Evolutionary conservation across 1,139 yeast species (phyloP).

Genomic region (Kazachstania sp.): DNA sequence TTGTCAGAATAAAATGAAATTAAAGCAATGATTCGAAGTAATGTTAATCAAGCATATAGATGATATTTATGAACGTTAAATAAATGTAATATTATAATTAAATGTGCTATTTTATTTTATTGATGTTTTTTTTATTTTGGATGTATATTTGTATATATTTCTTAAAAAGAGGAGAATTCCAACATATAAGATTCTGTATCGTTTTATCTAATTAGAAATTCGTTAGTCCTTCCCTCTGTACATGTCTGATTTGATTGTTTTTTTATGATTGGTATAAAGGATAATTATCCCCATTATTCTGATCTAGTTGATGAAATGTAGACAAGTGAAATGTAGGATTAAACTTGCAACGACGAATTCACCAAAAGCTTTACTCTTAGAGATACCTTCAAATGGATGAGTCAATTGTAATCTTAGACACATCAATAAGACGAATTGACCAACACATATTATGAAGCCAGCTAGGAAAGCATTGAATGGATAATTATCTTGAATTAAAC

Average conservation of each 20-base stretch:
- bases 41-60: neutral
- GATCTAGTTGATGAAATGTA: constrained; percentile 75
- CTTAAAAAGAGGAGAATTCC: neutral
- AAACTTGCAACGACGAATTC: constrained; percentile 85
- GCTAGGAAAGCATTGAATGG: constrained; percentile 96
- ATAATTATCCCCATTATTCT: too few species aligned
- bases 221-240: neutral
- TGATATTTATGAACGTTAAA: neutral
- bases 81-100: too few species aligned
- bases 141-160: neutral
- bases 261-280: neutral
- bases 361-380: constrained; percentile 78
- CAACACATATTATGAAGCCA: constrained; percentile 87
- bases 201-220: neutral
- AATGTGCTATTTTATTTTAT: neutral
- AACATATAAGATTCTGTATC: neutral
- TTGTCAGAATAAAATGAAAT: constrained; percentile 36
- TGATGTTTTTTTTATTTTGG: neutral
- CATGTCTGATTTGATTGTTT: neutral
- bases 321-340: constrained; percentile 77
- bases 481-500: constrained; percentile 67
- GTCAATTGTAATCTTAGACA: constrained; percentile 67
- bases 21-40: neutral
- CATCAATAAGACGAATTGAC: constrained; percentile 85
- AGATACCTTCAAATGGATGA: constrained; percentile 42